Evolutionary conservation across 345 rosid genomes (phyloP), one percentile per base, ranked within the genome.

Genomic region (Trapa incisa): DNA sequence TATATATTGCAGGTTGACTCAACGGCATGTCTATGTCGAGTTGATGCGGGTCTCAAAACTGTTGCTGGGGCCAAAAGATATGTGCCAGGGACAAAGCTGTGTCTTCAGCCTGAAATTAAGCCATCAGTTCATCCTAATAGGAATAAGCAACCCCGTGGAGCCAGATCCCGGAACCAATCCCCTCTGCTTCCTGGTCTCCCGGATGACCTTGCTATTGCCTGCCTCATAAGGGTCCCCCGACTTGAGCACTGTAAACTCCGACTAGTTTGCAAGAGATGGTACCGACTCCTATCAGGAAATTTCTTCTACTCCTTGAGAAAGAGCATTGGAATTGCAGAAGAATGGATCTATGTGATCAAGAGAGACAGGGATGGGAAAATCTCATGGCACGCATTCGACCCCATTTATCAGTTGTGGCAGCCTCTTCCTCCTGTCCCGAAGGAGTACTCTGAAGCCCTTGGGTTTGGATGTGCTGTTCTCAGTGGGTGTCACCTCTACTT

Each of bases 361-460:
- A 82, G 88, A 79, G 93, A 85, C 65, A 80, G 88, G 68, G 89
- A 85, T 58, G 84, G 83, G 17, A 87, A 83, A 74, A 80, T 87
- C 62, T 83, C 93, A 14, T 87, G 93, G 93, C 89, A 87, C 70
- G 88, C 93, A 72, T 87, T 87, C 66, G 89, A 85, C 71, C 93
- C 93, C 16, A 60, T 79, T 43, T 82, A 83, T 80, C 93, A 87
- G 82, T 85, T 85, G 15, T 87, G 92, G 87, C 92, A 83, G 73
- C 85, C 87, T 42, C 87, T 87, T 16, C 89, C 92, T 47, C 89
- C 93, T 6, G 83, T 85, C 22, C 93, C 93, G 0, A 85, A 78
- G 81, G 93, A 87, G 65, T 87, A 87, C 56, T 82, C 89, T 0
- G 93, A 85, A 80, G 89, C 89, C 69, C 82, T 83, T 48, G 93